Conservation (phyloP, 2,329 filamentous ascomycete species). For the Mycosphaerella arachidis region DNA sequence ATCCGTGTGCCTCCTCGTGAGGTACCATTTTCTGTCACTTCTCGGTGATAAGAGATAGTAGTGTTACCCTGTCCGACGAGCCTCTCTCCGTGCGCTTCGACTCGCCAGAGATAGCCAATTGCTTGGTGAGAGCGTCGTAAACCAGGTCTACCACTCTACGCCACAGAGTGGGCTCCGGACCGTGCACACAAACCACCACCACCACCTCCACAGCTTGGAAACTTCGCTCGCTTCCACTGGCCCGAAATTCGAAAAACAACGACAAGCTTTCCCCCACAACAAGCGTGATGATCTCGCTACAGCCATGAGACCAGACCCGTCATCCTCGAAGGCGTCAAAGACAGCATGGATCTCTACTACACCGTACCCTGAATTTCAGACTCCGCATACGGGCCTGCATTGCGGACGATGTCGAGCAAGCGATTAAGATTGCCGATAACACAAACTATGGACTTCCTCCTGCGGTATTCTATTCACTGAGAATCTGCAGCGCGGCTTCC, state of each 20-base stretch:
- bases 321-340: slow-evolving; percentile 61
- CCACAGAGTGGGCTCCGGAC: not conserved
- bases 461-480: slow-evolving; percentile 69
- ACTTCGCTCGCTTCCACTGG: not conserved
- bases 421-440: slow-evolving; percentile 68
- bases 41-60: not conserved
- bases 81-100: not conserved
- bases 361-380: slow-evolving; percentile 73
- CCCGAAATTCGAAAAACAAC: not conserved
- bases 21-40: not conserved
- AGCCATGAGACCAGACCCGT: slow-evolving; percentile 59
- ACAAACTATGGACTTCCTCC: slow-evolving; percentile 70
- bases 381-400: slow-evolving; percentile 65
- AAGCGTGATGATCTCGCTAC: slow-evolving; percentile 18
- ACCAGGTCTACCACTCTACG: not conserved
- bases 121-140: not conserved
- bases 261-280: slow-evolving; percentile 2
- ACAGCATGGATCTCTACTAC: slow-evolving; percentile 67
- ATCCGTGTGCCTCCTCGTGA: not conserved
- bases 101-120: not conserved
- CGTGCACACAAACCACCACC: not conserved
- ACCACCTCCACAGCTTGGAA: not conserved
- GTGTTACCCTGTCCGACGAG: not conserved
- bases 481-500: slow-evolving; percentile 50
- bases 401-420: slow-evolving; percentile 64